Conservation (phyloP, 352 stramenopile genomes). For the Blastocystis sp. region DNA sequence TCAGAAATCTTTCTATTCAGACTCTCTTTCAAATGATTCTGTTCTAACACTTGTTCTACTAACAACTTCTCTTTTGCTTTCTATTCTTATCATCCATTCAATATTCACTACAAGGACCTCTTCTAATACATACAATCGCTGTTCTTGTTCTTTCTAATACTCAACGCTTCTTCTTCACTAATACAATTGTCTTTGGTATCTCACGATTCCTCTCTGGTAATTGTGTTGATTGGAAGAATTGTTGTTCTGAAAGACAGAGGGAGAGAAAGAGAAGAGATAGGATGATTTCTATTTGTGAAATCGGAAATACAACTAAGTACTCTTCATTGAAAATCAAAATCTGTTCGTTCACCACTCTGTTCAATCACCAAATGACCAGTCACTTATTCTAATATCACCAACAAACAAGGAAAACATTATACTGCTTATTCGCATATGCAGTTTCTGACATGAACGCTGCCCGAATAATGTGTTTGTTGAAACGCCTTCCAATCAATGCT, state of each 20-base stretch:
- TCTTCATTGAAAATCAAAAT: no score
- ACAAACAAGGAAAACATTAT: conserved; percentile 39
- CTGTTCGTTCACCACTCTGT: no score
- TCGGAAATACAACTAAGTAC: no score
- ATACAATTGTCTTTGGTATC: no score
- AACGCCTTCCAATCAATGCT: conserved; percentile 49
- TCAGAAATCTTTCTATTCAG: not conserved
- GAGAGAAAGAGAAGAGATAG: no score
- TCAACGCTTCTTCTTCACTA: no score
- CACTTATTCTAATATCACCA: no score
- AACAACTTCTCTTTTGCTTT: not conserved
- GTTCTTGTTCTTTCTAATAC: not conserved
- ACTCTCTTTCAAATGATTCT: not conserved
- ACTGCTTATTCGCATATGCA: conserved; percentile 61
- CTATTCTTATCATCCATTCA: not conserved
- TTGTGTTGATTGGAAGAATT: no score
- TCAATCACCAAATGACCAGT: no score
- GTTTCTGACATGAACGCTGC: conserved; percentile 58
- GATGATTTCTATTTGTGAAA: no score
- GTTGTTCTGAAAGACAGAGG: no score
- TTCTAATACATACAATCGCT: not conserved
- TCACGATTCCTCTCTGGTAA: no score
- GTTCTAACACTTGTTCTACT: not conserved
- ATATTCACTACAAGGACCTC: not conserved
- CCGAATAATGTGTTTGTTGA: conserved; percentile 57